Evolutionary conservation across 352 stramenopile genomes (phyloP), one percentile per base, ranked within the genome.

Genomic region (Paralagenidium karlingii): DNA sequence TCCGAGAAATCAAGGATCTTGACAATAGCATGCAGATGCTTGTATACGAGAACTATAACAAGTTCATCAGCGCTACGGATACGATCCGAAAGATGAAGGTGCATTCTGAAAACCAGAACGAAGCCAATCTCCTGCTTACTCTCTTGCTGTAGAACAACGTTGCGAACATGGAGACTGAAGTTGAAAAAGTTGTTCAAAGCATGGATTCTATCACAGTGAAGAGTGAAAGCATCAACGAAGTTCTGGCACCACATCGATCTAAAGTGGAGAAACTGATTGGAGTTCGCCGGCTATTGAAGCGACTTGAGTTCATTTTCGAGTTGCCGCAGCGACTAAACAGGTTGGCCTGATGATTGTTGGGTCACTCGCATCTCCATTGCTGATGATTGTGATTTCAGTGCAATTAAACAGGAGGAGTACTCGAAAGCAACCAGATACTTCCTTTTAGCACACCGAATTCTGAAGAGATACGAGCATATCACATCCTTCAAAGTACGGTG

Each of bases 31-130:
- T 99, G 95, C 96, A 99, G 68, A 98, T 97, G 61, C 71, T 99
- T 30, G 96, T 99, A 16, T 99, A 99, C 58, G 96, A 99, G 52
- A 99, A 99, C 64, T 99, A 99, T 77, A 98, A 94, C 65, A 98
- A 98, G 60, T 99, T 99, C 56, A 99, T 99, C 53, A 95, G 87
- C 53, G 96, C 96, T 24, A 99, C 96, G 1, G 96, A 99, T 63
- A 98, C 96, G 38, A 98, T 99, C 60, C 82, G 92, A 36, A 94
- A 94, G 51, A 96, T 96, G 82, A 93, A 93, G 53, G 69, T 82
- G 10, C 18, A 22, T 24, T 20, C 26, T 16, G 16, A 11, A 9
- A 16, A 16, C 16, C 30, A 36, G 28, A 31, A 27, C 32, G 24
- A 22, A 12, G 13, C 38, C n/a, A 38, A 3, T 45, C 40, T 12